Evolutionary conservation across 306 rosid species (phyloP).

Genomic region (Acacia crassicarpa): DNA sequence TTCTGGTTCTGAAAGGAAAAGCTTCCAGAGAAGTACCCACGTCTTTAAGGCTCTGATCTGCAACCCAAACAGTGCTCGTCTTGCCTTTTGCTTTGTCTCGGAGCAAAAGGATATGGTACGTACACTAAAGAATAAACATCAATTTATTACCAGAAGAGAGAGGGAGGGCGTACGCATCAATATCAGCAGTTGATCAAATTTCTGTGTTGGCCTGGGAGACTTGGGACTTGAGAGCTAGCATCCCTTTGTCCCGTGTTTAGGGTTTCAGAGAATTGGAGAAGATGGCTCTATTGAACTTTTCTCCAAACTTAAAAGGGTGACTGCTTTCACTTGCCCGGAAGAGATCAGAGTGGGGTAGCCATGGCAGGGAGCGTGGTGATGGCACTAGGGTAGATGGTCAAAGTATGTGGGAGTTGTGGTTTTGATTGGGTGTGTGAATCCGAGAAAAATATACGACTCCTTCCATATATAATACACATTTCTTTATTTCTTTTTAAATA

Average conservation of each 20-base stretch:
- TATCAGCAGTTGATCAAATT: background rate
- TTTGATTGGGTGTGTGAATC: slow-evolving; percentile 40
- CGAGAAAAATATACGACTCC: slow-evolving; percentile 20
- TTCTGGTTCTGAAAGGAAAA: slow-evolving; percentile 31
- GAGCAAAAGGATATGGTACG: slow-evolving; percentile 26
- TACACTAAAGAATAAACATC: slow-evolving; percentile 39
- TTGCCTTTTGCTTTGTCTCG: slow-evolving; percentile 46
- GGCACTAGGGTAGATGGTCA: slow-evolving; percentile 37
- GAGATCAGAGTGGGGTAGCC: slow-evolving; percentile 53
- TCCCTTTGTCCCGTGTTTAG: slow-evolving; percentile 35
- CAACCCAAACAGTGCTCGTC: slow-evolving; percentile 33
- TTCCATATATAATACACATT: background rate
- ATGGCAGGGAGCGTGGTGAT: slow-evolving; percentile 18
- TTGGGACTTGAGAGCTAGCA: background rate
- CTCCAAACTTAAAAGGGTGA: slow-evolving; percentile 39
- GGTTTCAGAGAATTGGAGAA: slow-evolving; percentile 37
- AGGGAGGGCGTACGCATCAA: background rate
- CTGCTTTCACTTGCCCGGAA: slow-evolving; percentile 39
- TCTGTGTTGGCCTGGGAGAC: background rate
- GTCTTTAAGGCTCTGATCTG: slow-evolving; percentile 46
- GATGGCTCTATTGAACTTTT: background rate
- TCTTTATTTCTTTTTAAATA: background rate
- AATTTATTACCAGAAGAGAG: slow-evolving; percentile 35
- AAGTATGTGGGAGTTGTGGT: slow-evolving; percentile 52
- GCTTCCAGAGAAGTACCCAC: slow-evolving; percentile 38